phyloP scores from a whole-genome alignment of 768 basidiomycete genomes.

The Trametes coccinea region DNA sequence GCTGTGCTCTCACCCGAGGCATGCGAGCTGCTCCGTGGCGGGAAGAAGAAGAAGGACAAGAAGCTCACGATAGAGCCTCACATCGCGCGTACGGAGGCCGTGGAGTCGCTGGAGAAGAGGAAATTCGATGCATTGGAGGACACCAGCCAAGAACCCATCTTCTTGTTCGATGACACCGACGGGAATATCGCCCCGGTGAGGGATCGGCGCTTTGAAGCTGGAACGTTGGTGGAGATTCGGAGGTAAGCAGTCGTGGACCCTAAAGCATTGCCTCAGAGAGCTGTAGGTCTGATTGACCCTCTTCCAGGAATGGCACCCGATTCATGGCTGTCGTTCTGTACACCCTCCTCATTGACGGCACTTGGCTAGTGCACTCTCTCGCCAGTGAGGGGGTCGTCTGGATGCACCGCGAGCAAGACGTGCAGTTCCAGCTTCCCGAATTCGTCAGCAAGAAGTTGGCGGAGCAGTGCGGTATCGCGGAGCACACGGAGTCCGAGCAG shows the following conservation, averaged over 20 bases:
- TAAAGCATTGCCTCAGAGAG: not conserved
- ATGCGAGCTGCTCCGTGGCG: constrained; percentile 7
- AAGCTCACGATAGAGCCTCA: not conserved
- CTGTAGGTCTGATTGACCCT: not conserved
- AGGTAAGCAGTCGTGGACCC: constrained; percentile 23
- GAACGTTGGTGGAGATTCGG: constrained; percentile 34
- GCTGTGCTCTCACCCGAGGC: constrained; percentile 12
- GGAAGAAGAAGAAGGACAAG: not conserved
- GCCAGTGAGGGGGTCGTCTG: constrained; percentile 50
- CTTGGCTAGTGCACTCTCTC: constrained; percentile 13
- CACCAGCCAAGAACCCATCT: not conserved
- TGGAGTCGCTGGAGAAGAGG: constrained; percentile 5
- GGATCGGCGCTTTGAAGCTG: constrained; percentile 30
- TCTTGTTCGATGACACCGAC: not conserved
- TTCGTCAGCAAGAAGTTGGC: constrained; percentile 50
- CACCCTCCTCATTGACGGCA: not conserved
- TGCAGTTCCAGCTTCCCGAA: constrained; percentile 61
- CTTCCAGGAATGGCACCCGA: not conserved
- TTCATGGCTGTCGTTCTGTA: constrained; percentile 23
- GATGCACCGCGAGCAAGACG: constrained; percentile 49
- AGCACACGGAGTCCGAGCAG: constrained; percentile 24
- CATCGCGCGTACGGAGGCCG: not conserved
- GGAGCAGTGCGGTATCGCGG: constrained; percentile 46
- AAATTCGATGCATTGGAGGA: not conserved
- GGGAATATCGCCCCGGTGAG: not conserved